A percentile compares a stretch with the other conserved stretches of the same genome.
Evolutionary conservation across 2,329 filamentous ascomycete species (phyloP).

Genomic region (Diaporthe sp.): DNA sequence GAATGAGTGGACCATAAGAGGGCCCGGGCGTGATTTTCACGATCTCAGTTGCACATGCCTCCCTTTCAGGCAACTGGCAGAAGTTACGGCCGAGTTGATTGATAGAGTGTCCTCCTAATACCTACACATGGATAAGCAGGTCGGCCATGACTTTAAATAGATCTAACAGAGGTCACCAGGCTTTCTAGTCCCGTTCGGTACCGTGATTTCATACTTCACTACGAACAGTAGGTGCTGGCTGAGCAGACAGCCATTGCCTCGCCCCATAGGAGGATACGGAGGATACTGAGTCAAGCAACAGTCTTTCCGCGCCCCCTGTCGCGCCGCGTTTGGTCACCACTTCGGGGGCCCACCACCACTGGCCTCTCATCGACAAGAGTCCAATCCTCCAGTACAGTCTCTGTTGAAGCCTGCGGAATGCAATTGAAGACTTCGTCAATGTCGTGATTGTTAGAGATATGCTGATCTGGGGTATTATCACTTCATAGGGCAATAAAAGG

Average conservation of each 20-base stretch:
- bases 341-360: background rate
- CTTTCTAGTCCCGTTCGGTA: background rate
- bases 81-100: background rate
- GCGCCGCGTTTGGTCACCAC: background rate
- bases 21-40: background rate
- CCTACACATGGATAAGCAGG: background rate
- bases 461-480: background rate
- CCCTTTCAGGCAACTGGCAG: background rate
- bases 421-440: background rate
- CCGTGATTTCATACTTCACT: background rate
- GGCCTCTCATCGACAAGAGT: background rate
- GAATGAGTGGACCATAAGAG: background rate
- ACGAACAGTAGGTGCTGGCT: too few species aligned
- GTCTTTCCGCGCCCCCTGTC: background rate
- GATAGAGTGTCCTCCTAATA: background rate
- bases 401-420: background rate
- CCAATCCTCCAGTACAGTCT: background rate
- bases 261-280: background rate
- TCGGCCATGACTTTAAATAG: background rate
- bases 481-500: background rate
- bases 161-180: background rate
- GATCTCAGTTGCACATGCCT: background rate
- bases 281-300: slow-evolving; percentile 11
- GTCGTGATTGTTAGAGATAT: background rate
- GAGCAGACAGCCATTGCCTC: background rate